Evolutionary conservation across 225 moss, liverwort and hornwort species (phyloP), one percentile per base, ranked within the genome.

Genomic region (Neckera pumila): DNA sequence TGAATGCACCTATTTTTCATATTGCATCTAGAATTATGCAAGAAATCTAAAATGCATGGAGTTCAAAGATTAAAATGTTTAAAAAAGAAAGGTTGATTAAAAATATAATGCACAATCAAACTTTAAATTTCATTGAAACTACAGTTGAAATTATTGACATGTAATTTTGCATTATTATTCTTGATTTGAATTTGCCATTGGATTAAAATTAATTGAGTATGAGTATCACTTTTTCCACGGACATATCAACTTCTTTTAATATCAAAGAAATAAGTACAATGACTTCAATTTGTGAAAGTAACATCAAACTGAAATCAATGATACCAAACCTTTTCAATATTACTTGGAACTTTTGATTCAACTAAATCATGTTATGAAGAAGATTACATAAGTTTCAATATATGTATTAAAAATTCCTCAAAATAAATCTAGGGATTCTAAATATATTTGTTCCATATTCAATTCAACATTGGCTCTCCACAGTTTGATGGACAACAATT

Each of bases 191-290:
- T 67, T n/a, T 67, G 4, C 7, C 22, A 70, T 0, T 40, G 4
- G 1, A 23, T 7, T 40, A 5, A 70, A 25, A 25, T 8, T 7
- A 40, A 70, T 40, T 25, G 8, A 25, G 5, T 14, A 12, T 70
- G 3, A 25, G 4, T 14, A 25, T 70, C 8, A 25, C 2, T 25
- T 40, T 40, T 40, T 0, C 9, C 1, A 40, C 14, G 1, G 25
- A 14, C 9, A 26, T 26, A 43, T 3, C 27, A 27, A 12, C 10
- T 31, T 74, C 0, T 74, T 45, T 3, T 47, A 47, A 74, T 19
- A 31, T 31, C 31, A 74, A 28, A 43, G 11, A 74, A 7, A 47
- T 11, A 43, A 1, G 2, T 30, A 47, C 18, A 73, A 30, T 45
- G 5, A 74, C 17, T 74, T 47, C 4, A 18, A 1, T 30, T 71